Evolutionary conservation across 345 rosid species (phyloP), one percentile per base, ranked within the genome.

Genomic region (Arabis alpina): DNA sequence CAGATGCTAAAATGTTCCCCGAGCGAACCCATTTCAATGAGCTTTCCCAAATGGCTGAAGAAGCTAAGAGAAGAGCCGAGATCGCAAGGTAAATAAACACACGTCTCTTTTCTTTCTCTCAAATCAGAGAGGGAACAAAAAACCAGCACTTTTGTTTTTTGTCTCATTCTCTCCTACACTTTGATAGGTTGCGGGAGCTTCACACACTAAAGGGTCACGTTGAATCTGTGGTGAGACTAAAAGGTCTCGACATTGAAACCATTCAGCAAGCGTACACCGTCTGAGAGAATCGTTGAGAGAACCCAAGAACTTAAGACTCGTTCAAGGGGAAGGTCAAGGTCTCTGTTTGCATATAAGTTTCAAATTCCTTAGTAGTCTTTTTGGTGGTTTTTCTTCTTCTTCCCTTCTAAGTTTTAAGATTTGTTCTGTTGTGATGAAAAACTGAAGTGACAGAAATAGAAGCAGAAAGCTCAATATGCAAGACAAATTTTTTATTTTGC

Each of bases 1-100:
- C 99, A 3, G 97, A 94, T 81, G 82, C 93, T 63, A 94, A 88
- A 76, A 89, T 91, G 99, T 93, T 93, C 75, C 81, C 92, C 0
- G 99, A 89, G 62, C 78, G 92, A 54, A 68, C 90, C 57, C 93
- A 86, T 86, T 83, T 84, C 81, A 85, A 82, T 0, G 99, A 94
- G 74, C 99, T 94, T 51, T 89, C 89, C 64, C 90, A 94, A 43
- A 92, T 94, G 84, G 94, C 99, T 9, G 98, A 92, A 75, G 99
- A 94, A 79, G 99, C 99, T 36, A 94, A 89, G 81, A 82, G 98
- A 77, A 87, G 98, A 79, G 98, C 99, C 24, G 99, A 94, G 81
- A 94, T 94, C 52, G 96, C 98, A 9, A 87, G 99, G 98, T 94
- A 76, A 43, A 56, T 3, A 14, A 49, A 11, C 70, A 24, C 50